Evolutionary conservation across 768 basidiomycete species (phyloP), one percentile per base, ranked within the genome.

Genomic region (Bullera alba): DNA sequence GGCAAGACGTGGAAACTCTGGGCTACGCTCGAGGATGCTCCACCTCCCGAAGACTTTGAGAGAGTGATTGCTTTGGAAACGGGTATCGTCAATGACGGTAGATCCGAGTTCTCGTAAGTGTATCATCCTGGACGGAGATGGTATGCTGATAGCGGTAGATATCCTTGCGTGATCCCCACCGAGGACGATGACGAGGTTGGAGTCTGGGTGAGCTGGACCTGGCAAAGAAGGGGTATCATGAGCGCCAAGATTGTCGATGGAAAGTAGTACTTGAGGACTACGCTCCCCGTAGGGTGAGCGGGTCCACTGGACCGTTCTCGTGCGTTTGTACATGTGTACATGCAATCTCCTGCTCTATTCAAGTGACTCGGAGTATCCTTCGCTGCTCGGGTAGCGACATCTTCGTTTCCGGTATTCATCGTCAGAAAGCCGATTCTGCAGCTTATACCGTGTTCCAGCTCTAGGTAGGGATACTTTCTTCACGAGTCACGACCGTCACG

Each of bases 171-270:
- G 15, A 47, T 35, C 2, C 44, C 54, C 5, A 55, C 53, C n/a
- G 35, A 15, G 3, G 30, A 41, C 3, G 57, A 48, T 30, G 57
- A 55, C 28, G 45, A n/a, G 21, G 29, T 23, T 6, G 57, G 57
- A 10, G 57, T 58, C 10, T 58, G 54, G 53, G 39, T 54, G 3
- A 50, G 44, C 36, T 58, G 48, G 19, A 58, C 57, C 4, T 58
- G 53, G 53, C 53, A 58, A 37, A 51, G 57, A 48, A 23, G 53
- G 22, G 57, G 57, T 25, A 27, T 57, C 1, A 30, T 34, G 15
- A 47, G 53, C 2, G 34, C 30, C 29, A 53, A 50, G 46, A 32
- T 57, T n/a, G n/a, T n/a, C n/a, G n/a, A n/a, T n/a, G n/a, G n/a
- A n/a, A n/a, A n/a, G n/a, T n/a, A n/a, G n/a, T n/a, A n/a, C n/a